Conservation (phyloP, 495 filamentous ascomycete species). For the Lasiosphaeria ovina region DNA sequence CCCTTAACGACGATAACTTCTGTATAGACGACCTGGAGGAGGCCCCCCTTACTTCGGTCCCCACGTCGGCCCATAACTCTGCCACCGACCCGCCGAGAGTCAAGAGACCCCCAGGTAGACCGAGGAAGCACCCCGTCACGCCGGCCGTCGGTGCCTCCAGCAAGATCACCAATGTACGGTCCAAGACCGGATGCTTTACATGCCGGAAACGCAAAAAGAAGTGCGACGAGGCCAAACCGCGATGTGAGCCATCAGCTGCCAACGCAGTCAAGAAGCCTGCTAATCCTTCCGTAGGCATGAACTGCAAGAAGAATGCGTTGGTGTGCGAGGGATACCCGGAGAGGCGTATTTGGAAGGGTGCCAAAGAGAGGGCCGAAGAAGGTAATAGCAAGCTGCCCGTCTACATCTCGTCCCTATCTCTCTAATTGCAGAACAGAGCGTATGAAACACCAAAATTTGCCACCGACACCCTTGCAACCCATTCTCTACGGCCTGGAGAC, state of each 20-base stretch:
- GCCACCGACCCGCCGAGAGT: constrained; percentile 39
- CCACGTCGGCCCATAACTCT: too few species aligned
- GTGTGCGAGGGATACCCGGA: constrained; percentile 90
- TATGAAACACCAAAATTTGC: constrained; percentile 42
- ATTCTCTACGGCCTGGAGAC: constrained; percentile 87
- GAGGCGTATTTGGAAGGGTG: constrained; percentile 81
- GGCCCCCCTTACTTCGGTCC: too few species aligned
- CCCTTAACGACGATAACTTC: too few species aligned
- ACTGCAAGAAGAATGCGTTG: constrained; percentile 92
- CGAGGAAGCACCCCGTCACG: constrained; percentile 76
- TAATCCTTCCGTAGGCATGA: constrained; percentile 53
- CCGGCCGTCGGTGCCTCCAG: constrained; percentile 43
- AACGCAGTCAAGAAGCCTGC: not conserved
- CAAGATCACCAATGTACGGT: constrained; percentile 82
- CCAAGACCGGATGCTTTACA: constrained; percentile 91
- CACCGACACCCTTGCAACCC: constrained; percentile 66
- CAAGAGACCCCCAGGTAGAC: constrained; percentile 73
- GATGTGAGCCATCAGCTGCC: constrained; percentile 64
- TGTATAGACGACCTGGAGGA: too few species aligned
- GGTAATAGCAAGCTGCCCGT: constrained; percentile 57
- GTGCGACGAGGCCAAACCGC: constrained; percentile 88
- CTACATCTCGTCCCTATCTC: too few species aligned
- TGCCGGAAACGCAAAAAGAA: constrained; percentile 95
- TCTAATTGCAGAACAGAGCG: constrained; percentile 44
- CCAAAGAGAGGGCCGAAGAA: constrained; percentile 72